Evolutionary conservation across 257 asterid species (phyloP).

Genomic region (Lycium ferocissimum): DNA sequence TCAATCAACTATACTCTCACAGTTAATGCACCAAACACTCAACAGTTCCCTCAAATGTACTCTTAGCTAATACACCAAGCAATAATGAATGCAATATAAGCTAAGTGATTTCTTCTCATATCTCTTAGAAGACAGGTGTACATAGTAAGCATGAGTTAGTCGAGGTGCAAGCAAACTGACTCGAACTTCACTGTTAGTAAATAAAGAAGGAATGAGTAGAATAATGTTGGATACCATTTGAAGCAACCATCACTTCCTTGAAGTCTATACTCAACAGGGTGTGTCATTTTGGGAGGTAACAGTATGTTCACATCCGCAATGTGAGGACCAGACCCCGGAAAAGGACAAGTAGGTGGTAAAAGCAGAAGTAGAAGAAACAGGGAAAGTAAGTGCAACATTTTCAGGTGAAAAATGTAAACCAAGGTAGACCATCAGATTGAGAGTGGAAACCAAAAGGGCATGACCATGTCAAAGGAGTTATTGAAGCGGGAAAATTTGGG

Average conservation of each 20-base stretch:
- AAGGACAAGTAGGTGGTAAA: slow-evolving; percentile 15
- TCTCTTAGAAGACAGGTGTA: background rate
- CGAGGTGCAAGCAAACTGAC: background rate
- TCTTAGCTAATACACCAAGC: too few species aligned
- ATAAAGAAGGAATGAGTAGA: too few species aligned
- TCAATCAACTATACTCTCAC: too few species aligned
- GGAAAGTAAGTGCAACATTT: slow-evolving; percentile 19
- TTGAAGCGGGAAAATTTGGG: background rate
- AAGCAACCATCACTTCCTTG: slow-evolving; percentile 98
- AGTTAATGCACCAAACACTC: too few species aligned
- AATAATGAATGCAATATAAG: background rate
- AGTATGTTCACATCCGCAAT: slow-evolving; percentile 88
- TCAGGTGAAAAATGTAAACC: slow-evolving; percentile 15
- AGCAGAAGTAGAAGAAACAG: slow-evolving; percentile 18
- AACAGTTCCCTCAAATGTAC: too few species aligned
- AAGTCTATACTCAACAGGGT: slow-evolving; percentile 85
- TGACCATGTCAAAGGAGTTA: too few species aligned
- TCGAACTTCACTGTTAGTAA: background rate
- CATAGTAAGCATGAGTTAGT: background rate
- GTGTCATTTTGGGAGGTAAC: slow-evolving; percentile 91
- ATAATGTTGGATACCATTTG: slow-evolving; percentile 58
- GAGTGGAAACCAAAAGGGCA: too few species aligned
- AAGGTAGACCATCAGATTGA: background rate
- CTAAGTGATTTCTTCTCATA: background rate
- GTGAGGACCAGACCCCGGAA: slow-evolving; percentile 72